Percentiles rank a stretch among this genome's conserved stretches.
phyloP scores from a whole-genome alignment of 1,139 yeast species.

The Arxiozyma telluris region DNA sequence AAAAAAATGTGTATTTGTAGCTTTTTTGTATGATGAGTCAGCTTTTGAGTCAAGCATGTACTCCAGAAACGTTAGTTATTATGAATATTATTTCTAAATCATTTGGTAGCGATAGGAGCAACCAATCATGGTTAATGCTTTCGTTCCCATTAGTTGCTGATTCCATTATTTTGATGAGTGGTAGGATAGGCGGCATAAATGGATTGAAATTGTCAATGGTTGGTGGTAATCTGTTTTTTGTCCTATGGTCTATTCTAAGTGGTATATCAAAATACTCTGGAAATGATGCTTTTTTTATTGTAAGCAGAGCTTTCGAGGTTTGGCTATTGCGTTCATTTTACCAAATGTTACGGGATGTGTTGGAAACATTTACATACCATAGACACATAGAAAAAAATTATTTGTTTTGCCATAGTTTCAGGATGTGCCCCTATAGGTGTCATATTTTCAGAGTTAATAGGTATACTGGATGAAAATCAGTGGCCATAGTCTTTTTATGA shows the following conservation, averaged over 20 bases:
- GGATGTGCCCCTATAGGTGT: conserved; percentile 53
- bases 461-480: conserved; percentile 31
- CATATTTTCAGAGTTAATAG: conserved; percentile 41
- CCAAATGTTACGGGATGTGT: conserved; percentile 48
- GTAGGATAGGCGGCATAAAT: conserved; percentile 46
- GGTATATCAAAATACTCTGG: conserved; percentile 41
- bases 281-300: conserved; percentile 40
- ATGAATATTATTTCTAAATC: conserved; percentile 28
- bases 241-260: conserved; percentile 40
- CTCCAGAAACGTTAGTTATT: conserved; percentile 29
- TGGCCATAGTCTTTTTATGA: conserved; percentile 52
- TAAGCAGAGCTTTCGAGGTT: conserved; percentile 48
- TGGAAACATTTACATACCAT: conserved; percentile 41
- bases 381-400: conserved; percentile 40
- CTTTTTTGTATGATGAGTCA: conserved; percentile 35
- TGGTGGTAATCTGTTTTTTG: conserved; percentile 40
- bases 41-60: conserved; percentile 30
- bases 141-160: conserved; percentile 50
- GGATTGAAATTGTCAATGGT: conserved; percentile 40
- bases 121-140: conserved; percentile 46
- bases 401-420: conserved; percentile 44
- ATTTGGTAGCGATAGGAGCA: conserved; percentile 18
- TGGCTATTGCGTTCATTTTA: conserved; percentile 44
- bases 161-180: conserved; percentile 44
- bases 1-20: conserved; percentile 31